Base-by-base conservation (phyloP, 176 grass and related monocot genomes). In the Dendrocalamus sinicus region DNA sequence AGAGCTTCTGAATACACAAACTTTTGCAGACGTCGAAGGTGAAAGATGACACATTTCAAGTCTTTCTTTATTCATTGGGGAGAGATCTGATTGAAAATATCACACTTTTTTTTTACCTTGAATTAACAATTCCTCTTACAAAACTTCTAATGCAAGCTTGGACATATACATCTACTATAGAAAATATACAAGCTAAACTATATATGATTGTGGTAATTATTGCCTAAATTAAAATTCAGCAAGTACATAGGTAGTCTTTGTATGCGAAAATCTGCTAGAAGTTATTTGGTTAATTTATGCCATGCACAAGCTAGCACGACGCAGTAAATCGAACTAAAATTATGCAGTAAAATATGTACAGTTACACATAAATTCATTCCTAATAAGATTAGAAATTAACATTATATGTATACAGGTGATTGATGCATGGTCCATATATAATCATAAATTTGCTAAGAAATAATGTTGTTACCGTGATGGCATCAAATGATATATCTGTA, bases 11-110 rank as follows among this genome's bases (percentile, higher is more conserved):
- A 11, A n/a, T 50, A 72, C 17, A 24, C 50, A 32, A 43, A 45
- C 71, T 86, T 73, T 64, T 65, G 37, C 30, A 73, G 72, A 50
- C 12, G 58, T 86, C 83, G 10, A 61, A 68, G 70, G 41, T 73
- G 78, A 48, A 30, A 23, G 53, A 83, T 77, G 63, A 52, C 67
- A 23, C 8, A 35, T 32, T 76, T 43, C 63, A 30, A 54, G 83
- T 77, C 65, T 82, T 86, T 86, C 23, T 85, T 68, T 73, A 84
- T 66, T 72, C 6, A 41, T 7, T 24, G 5, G 30, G 62, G 22
- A 23, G 22, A 58, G 37, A 75, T n/a, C 4, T 50, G 15, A 30
- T 50, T 46, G n/a, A 58, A 35, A 65, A 81, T 6, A 5, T 4
- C 63, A 9, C 50, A 3, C 22, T 10, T 44, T 30, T 16, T 16